A percentile compares a stretch with the other conserved stretches of the same genome.
Conservation (phyloP, 306 rosid genomes). For the Pueraria montana region DNA sequence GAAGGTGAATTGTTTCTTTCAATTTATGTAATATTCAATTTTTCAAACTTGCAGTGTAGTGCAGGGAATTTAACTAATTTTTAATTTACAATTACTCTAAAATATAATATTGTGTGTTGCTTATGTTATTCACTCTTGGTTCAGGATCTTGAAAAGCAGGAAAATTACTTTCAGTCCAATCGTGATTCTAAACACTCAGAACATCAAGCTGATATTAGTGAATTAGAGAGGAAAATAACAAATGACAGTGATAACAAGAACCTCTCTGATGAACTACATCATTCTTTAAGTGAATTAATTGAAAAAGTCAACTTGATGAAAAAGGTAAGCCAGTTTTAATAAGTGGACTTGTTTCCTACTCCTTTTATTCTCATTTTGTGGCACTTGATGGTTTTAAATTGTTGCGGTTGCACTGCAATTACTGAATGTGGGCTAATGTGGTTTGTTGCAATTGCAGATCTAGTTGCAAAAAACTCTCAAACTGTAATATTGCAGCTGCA, state of each 20-base stretch:
- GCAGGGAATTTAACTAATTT: constrained; percentile 3
- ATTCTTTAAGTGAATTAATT: constrained; percentile 57
- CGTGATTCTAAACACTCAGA: constrained; percentile 54
- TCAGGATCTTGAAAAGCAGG: constrained; percentile 79
- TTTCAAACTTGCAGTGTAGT: neutral
- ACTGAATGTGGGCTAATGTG: neutral
- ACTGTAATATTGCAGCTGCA: constrained; percentile 9
- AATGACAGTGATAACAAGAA: constrained; percentile 55
- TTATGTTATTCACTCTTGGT: constrained; percentile 43
- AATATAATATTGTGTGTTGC: constrained; percentile 29
- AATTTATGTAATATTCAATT: neutral
- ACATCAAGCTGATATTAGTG: constrained; percentile 64
- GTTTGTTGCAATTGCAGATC: neutral
- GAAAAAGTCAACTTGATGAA: constrained; percentile 66
- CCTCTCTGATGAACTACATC: constrained; percentile 57
- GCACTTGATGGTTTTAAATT: neutral
- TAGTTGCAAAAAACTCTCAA: neutral
- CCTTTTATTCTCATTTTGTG: constrained; percentile 7
- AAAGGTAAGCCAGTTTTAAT: constrained; percentile 63
- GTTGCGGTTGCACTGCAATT: neutral
- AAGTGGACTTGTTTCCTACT: constrained; percentile 14
- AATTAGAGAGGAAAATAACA: constrained; percentile 64
- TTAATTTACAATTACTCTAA: neutral
- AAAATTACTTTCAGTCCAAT: constrained; percentile 53
- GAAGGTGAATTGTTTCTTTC: constrained; percentile 63